Evolutionary conservation across 495 filamentous ascomycete species (phyloP), one percentile per base, ranked within the genome.

Genomic region (Hypoxylon fragiforme): DNA sequence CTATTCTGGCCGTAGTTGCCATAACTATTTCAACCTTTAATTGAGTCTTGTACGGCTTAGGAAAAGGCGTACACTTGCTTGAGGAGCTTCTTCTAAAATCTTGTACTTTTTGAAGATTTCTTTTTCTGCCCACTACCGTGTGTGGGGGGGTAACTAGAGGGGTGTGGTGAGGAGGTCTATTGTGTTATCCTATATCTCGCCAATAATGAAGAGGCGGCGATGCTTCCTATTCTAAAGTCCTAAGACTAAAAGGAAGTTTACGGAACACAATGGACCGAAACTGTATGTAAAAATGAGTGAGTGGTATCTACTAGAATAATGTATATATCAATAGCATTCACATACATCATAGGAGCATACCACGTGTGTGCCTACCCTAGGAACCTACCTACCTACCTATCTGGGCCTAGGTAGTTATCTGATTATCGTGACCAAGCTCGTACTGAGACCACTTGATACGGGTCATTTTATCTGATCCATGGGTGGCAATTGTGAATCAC

Each of bases 251-350:
- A 41, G 57, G 46, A 13, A 18, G n/a, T 42, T 42, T 19, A 26
- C 22, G 40, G 40, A 44, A 13, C 45, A 40, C 13, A 41, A 43
- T 42, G 50, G 44, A 32, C 32, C 36, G 46, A 61, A 50, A 61
- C 43, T 61, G 46, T 43, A 37, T 40, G 53, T 55, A 54, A 28
- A 42, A 54, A n/a, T n/a, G n/a, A n/a, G n/a, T 2, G 36, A 54
- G 45, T 42, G 31, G 50, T 54, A 49, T 48, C 22, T 42, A 36
- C 39, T 48, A 37, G 48, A 41, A 26, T 43, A 42, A 30, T 60
- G 57, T 55, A 61, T 46, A 55, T 55, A 61, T 32, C 46, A 55
- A 61, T 41, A 39, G 32, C 47, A 61, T 51, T 43, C 44, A 16
- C 51, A 34, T 50, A 40, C 32, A 12, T 45, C 20, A 36, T n/a